Conservation (phyloP, 2,329 filamentous ascomycete species). For the Sporothrix dimorphospora region DNA sequence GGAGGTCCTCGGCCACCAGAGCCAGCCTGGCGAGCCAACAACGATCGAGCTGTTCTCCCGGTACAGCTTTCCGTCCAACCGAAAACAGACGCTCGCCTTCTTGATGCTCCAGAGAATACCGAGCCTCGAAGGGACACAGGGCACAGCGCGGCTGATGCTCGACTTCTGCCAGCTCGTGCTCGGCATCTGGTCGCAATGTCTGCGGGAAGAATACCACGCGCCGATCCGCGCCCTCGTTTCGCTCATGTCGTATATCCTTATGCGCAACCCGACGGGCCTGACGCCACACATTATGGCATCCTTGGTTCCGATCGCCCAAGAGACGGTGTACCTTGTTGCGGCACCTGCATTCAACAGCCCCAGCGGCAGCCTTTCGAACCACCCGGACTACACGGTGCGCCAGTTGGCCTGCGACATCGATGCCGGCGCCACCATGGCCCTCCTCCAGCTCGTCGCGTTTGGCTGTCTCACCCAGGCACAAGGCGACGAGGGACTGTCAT, state of each 20-base stretch:
- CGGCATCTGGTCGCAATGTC: conserved; percentile 68
- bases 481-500: conserved; percentile 35
- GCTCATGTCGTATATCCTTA: conserved; percentile 65
- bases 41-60: conserved; percentile 70
- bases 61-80: conserved; percentile 66
- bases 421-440: conserved; percentile 63
- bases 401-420: conserved; percentile 61
- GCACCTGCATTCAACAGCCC: conserved; percentile 57
- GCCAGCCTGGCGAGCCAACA: conserved; percentile 57
- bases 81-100: conserved; percentile 67
- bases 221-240: conserved; percentile 69
- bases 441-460: conserved; percentile 66
- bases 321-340: conserved; percentile 63
- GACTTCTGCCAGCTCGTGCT: conserved; percentile 68
- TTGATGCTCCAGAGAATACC: conserved; percentile 70
- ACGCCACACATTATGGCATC: conserved; percentile 62
- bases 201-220: conserved; percentile 63
- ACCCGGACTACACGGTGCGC: conserved; percentile 46
- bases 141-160: conserved; percentile 60
- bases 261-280: conserved; percentile 61
- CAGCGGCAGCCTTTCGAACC: conserved; percentile 52
- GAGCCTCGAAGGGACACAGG: conserved; percentile 53
- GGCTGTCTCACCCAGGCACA: conserved; percentile 53
- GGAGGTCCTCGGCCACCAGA: conserved; percentile 65
- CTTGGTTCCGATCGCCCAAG: conserved; percentile 58